Percentiles rank a stretch among this genome's conserved stretches.
Conservation (phyloP, 2,329 filamentous ascomycete species). For the Fusarium sp. region DNA sequence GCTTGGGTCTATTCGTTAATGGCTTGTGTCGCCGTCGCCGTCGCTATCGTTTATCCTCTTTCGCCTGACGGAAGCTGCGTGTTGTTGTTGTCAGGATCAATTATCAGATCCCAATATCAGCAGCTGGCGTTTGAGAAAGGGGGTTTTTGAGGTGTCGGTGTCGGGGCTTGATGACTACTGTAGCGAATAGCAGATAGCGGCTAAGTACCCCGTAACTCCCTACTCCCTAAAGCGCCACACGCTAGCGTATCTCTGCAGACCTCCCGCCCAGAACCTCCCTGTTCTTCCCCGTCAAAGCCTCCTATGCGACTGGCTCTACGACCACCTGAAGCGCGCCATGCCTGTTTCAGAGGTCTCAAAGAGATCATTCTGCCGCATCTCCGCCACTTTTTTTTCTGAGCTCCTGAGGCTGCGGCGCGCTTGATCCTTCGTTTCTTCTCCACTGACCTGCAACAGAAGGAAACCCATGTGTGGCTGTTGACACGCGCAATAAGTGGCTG, state of each 20-base stretch:
- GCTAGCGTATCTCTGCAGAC: slow-evolving; percentile 30
- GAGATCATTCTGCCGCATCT: slow-evolving; percentile 16
- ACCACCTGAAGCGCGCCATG: slow-evolving; percentile 49
- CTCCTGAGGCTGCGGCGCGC: slow-evolving; percentile 37
- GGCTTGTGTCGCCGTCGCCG: background rate
- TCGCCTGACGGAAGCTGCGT: slow-evolving; percentile 8
- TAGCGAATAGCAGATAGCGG: slow-evolving; percentile 26
- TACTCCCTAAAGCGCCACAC: slow-evolving; percentile 40
- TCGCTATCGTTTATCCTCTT: slow-evolving; percentile 2
- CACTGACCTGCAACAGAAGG: slow-evolving; percentile 29
- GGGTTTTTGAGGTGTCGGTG: slow-evolving; percentile 49
- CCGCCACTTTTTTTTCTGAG: slow-evolving; percentile 7
- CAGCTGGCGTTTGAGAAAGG: slow-evolving; percentile 47
- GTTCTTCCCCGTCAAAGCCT: slow-evolving; percentile 8
- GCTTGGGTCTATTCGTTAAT: background rate
- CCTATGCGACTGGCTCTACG: slow-evolving; percentile 39
- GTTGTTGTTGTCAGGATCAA: slow-evolving; percentile 39
- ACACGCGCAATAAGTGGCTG: background rate
- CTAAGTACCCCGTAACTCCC: slow-evolving; percentile 44
- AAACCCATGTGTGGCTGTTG: slow-evolving; percentile 29
- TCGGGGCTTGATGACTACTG: slow-evolving; percentile 34
- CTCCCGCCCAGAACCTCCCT: slow-evolving; percentile 25
- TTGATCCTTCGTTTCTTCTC: slow-evolving; percentile 24
- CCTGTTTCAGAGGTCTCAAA: slow-evolving; percentile 29
- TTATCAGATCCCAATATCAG: slow-evolving; percentile 38